A percentile compares a stretch with the other conserved stretches of the same genome.
Conservation (phyloP, 129 eudicot genomes). For the Tagetes patula region DNA sequence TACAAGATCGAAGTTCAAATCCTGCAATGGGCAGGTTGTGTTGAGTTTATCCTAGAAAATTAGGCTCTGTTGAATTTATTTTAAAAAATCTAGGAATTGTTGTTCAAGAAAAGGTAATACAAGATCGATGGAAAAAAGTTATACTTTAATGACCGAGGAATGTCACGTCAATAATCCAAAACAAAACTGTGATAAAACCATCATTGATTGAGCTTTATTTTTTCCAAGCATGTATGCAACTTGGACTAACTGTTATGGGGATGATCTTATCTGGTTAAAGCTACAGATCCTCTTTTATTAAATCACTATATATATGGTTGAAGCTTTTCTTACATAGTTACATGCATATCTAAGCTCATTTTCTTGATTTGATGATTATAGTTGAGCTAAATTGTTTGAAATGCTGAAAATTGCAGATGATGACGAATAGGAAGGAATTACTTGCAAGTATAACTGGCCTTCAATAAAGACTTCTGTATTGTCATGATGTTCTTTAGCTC, state of each 20-base stretch:
- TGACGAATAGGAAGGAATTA: not conserved
- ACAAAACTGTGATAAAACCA: not conserved
- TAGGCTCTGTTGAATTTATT: no score
- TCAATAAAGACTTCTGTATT: not conserved
- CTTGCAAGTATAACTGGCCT: constrained; percentile 4
- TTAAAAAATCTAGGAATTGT: no score
- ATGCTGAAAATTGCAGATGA: not conserved
- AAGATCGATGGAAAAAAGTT: not conserved
- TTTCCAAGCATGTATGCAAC: not conserved
- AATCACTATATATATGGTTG: not conserved
- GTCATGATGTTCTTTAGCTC: not conserved
- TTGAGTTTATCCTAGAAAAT: no score
- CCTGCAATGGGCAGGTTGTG: no score
- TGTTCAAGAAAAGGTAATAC: not conserved
- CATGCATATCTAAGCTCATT: not conserved
- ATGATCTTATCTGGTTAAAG: not conserved
- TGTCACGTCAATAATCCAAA: not conserved
- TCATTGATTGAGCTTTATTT: not conserved
- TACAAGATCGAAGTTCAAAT: not conserved
- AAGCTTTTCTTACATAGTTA: not conserved
- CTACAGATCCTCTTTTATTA: not conserved
- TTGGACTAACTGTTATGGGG: not conserved
- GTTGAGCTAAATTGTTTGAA: constrained; percentile 8
- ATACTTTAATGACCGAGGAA: not conserved
- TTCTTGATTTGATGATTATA: constrained; percentile 2